Percentiles rank a stretch among this genome's conserved stretches.
These are phyloP conservation scores for Nicotiana attenuata DNA, from an alignment of 257 asterid genomes.

Conservation along the genomic window DNA sequence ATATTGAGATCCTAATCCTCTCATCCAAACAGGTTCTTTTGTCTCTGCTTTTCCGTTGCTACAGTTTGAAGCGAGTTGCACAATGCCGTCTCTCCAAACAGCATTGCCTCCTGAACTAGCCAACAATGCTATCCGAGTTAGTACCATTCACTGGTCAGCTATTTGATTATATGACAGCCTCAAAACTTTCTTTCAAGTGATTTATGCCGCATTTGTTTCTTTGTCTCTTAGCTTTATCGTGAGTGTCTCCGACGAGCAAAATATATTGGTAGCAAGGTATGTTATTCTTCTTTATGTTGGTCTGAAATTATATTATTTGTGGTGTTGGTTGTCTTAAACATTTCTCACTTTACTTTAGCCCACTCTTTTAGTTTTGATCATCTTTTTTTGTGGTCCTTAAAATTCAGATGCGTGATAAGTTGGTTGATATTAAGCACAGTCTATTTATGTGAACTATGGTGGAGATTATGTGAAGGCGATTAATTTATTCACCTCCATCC, in stretches of 20 bases:
- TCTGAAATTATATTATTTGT: background rate
- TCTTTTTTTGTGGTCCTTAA: background rate
- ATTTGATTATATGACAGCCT: background rate
- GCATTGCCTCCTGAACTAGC: conserved; percentile 97
- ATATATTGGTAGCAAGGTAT: conserved; percentile 78
- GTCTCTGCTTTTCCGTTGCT: background rate
- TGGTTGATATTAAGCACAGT: background rate
- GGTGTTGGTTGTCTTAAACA: background rate
- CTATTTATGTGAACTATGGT: background rate
- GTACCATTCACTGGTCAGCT: conserved; percentile 13
- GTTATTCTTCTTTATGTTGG: conserved; percentile 6
- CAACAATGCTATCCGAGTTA: conserved; percentile 70
- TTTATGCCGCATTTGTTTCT: background rate
- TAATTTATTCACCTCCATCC: background rate
- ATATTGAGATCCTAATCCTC: background rate
- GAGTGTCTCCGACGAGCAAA: conserved; percentile 94
- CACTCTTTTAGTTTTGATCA: background rate
- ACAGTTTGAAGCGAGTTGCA: background rate
- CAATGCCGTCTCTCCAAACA: conserved; percentile 83
- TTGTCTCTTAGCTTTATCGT: conserved; percentile 65
- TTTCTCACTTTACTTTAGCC: background rate
- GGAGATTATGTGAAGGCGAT: background rate
- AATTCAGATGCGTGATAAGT: background rate
- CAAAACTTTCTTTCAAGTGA: background rate
- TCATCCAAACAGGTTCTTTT: background rate